Evolutionary conservation across 306 rosid species (phyloP).

Genomic region (Carpinus fangiana): DNA sequence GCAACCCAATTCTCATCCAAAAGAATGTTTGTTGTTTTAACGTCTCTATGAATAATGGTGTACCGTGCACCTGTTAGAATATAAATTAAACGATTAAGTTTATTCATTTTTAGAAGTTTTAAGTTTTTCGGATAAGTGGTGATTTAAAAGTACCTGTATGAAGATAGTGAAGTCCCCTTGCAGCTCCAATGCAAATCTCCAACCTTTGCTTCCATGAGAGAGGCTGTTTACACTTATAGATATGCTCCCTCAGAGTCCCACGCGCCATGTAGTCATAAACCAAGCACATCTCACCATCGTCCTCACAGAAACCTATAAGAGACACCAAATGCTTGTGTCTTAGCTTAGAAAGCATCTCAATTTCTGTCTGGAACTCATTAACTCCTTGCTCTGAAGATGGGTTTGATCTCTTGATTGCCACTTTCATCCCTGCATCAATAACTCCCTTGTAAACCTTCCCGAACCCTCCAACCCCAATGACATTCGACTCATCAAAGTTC

Average conservation of each 20-base stretch:
- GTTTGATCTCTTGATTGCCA: slow-evolving; percentile 53
- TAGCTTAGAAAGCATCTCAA: slow-evolving; percentile 54
- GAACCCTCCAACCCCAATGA: slow-evolving; percentile 66
- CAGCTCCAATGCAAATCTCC: slow-evolving; percentile 64
- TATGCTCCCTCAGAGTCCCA: slow-evolving; percentile 57
- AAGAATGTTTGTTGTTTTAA: slow-evolving; percentile 61
- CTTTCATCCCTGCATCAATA: slow-evolving; percentile 44
- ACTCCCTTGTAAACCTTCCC: slow-evolving; percentile 44
- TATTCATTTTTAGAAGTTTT: too few species aligned
- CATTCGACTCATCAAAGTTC: slow-evolving; percentile 49
- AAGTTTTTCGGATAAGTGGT: too few species aligned
- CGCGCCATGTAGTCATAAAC: slow-evolving; percentile 58
- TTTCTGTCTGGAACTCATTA: slow-evolving; percentile 52
- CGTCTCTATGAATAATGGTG: slow-evolving; percentile 67
- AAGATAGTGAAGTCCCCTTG: slow-evolving; percentile 64
- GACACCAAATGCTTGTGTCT: slow-evolving; percentile 59
- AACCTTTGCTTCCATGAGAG: slow-evolving; percentile 59
- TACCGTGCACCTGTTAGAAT: slow-evolving; percentile 40
- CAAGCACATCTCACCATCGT: slow-evolving; percentile 43
- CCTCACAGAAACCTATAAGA: slow-evolving; percentile 53
- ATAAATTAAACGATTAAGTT: too few species aligned
- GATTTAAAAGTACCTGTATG: slow-evolving; percentile 26
- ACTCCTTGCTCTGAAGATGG: slow-evolving; percentile 61
- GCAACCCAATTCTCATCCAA: slow-evolving; percentile 57
- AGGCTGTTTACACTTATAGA: slow-evolving; percentile 49